These are phyloP conservation scores for Anisogramma anomala DNA, from an alignment of 2,329 filamentous ascomycete species.

Conservation along the genomic window DNA sequence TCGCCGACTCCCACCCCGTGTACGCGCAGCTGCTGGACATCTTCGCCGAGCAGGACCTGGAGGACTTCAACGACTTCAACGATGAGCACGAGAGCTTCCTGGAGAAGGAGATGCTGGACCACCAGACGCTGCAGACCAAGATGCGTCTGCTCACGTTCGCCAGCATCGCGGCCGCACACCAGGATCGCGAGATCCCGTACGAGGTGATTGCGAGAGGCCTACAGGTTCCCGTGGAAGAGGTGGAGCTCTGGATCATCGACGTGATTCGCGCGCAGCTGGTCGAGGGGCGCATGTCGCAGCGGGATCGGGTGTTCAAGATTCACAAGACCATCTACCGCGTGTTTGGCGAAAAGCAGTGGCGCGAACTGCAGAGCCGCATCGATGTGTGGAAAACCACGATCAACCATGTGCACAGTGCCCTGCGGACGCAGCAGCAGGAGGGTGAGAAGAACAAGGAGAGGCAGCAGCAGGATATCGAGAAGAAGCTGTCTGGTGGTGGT, in stretches of 20 bases:
- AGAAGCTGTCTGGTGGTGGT: constrained; percentile 38
- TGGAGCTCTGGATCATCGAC: constrained; percentile 98
- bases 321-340: constrained; percentile 94
- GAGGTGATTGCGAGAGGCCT: constrained; percentile 71
- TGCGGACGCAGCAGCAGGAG: constrained; percentile 70
- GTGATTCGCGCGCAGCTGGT: constrained; percentile 91
- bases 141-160: constrained; percentile 92
- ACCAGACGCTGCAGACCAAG: constrained; percentile 73
- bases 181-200: constrained; percentile 82
- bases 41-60: constrained; percentile 85
- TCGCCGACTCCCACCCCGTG: constrained; percentile 70
- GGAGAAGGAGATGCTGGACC: constrained; percentile 61
- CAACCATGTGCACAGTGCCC: constrained; percentile 63
- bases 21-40: constrained; percentile 91
- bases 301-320: constrained; percentile 85
- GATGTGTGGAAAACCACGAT: constrained; percentile 85
- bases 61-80: constrained; percentile 92
- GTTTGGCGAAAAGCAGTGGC: constrained; percentile 97
- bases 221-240: constrained; percentile 69
- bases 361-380: constrained; percentile 78
- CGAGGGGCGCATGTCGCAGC: constrained; percentile 90
- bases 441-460: constrained; percentile 70
- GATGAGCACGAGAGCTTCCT: constrained; percentile 83
- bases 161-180: constrained; percentile 74
- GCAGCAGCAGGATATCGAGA: constrained; percentile 56